Evolutionary conservation across 2,329 filamentous ascomycete species (phyloP), one percentile per base, ranked within the genome.

Genomic region (Tolypocladium endophyticum): DNA sequence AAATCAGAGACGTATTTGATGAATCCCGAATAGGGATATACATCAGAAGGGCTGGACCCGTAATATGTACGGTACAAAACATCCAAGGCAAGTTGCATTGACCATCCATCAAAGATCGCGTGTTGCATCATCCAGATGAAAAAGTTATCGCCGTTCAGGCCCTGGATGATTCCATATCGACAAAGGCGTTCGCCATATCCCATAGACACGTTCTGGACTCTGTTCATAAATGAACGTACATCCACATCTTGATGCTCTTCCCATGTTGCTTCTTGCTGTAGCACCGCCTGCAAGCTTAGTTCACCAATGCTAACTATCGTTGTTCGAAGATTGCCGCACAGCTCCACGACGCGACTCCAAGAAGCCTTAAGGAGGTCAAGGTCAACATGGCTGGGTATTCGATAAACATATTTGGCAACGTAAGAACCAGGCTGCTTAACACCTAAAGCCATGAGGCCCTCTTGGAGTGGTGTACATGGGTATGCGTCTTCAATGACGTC

Each of bases 401-500:
- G 59, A 45, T 67, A 62, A n/a, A 65, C 65, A 56, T 67, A 64
- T 39, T 68, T 66, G 0, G 71, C 67, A 5, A 75, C 67, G 52
- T 78, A 78, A 0, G 69, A 70, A 2, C 72, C 74, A 0, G 57
- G 59, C 1, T 64, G 57, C n/a, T 70, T 66, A 30, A 63, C 64
- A 1, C 73, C 68, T 1, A 75, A 63, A 0, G 72, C 69, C 53
- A 78, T 68, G 1, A 77, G 67, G 2, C 71, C 74, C 60, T 74
- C 73, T 58, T 77, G 76, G 0, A 77, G 65, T 4, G 71, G 66
- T 7, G 73, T 71, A 64, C 72, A 75, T 3, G 74, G 75, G 52
- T 73, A 77, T 1, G 71, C 63, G 58, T 77, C 72, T 35, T 70
- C 57, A 23, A 72, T 60, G 3, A 59, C 14, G 18, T 20, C 39